Base-by-base conservation (phyloP, 2,329 filamentous ascomycete genomes). In the Verticillium nubilum region DNA sequence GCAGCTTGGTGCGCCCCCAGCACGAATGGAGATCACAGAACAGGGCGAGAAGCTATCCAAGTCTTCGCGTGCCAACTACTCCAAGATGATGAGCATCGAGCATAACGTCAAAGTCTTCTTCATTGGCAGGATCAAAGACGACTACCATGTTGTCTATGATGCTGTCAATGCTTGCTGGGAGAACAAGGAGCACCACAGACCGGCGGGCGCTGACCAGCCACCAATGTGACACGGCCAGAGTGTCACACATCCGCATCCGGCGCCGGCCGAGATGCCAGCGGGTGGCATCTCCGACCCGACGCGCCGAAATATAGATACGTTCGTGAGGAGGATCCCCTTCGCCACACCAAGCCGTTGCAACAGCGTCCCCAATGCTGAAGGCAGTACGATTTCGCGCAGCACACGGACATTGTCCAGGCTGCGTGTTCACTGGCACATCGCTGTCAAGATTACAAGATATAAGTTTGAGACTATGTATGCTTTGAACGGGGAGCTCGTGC, bases 101-200 rank as follows among this genome's bases (percentile, higher is more conserved):
- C 83, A 86, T 70, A 86, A 86, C 64, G 72, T 80, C 64, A 78
- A 75, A 53, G 80, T 86, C n/a, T 75, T 80, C 64, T 84, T 86
- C 65, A 80, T 86, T 57, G 83, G 83, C n/a, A 66, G 69, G 4
- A 73, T 86, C 17, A 59, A 64, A 1, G 64, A 72, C 0, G 74
- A 82, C 64, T 77, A 76, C 62, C 66, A 76, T 0, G 70, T 70
- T 9, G 76, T 84, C 29, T 65, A 65, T 7, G 67, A 74, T 2
- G 80, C 80, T 4, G 78, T 84, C 58, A 75, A 83, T 63, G 64
- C 68, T 42, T 82, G 80, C 68, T 84, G 80, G 80, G 67, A 69
- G 42, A 73, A 74, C 19, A 82, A 82, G 67, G 73, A 66, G 31
- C 75, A 73, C 57, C 69, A 70, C 57, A 50, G n/a, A 7, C 42